Evolutionary conservation across 1,139 yeast genomes (phyloP), one percentile per base, ranked within the genome.

Genomic region (Taphrina deformans): DNA sequence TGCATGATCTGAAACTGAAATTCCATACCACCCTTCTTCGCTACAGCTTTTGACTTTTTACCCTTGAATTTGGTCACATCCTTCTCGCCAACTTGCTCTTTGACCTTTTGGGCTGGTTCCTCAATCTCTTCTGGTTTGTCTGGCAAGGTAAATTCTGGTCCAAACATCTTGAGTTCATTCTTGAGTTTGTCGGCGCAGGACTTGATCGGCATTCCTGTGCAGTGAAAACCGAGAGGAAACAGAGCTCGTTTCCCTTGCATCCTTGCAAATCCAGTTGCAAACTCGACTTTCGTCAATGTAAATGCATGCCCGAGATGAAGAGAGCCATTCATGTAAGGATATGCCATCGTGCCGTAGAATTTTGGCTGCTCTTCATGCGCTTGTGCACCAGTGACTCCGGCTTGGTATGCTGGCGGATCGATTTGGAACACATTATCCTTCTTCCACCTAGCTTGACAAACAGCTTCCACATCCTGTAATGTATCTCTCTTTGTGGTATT

Each of bases 241-340:
- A 93, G 80, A 40, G 97, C 97, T 72, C 88, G 84, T 78, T 88
- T 90, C 70, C 98, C 98, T 73, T 83, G 82, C 93, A 95, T 88
- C 78, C 98, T 86, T 79, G 93, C 97, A 74, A 88, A 95, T 66
- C 99, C 98, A 66, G 89, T 82, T 64, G 95, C 88, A 76, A 88
- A 95, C 77, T 95, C 99, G 63, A 86, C 96, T 79, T 95, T 95
- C 67, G 98, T 90, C 72, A 93, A 82, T 48, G 99, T 93, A 80
- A 93, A 95, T 71, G 92, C 85, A 77, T 95, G 99, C 65, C 99
- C 99, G 61, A 97, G 98, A 74, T 95, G 99, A 71, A 95, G 82
- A 66, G 90, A 93, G 80, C 99, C 99, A 77, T 95, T 95, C 98
- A 93, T 93, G 79, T 95, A 95, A 48, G 99, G 99, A 75, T 89